phyloP scores from a whole-genome alignment of 495 filamentous ascomycete genomes.

The Clavariopsis aquatica region DNA sequence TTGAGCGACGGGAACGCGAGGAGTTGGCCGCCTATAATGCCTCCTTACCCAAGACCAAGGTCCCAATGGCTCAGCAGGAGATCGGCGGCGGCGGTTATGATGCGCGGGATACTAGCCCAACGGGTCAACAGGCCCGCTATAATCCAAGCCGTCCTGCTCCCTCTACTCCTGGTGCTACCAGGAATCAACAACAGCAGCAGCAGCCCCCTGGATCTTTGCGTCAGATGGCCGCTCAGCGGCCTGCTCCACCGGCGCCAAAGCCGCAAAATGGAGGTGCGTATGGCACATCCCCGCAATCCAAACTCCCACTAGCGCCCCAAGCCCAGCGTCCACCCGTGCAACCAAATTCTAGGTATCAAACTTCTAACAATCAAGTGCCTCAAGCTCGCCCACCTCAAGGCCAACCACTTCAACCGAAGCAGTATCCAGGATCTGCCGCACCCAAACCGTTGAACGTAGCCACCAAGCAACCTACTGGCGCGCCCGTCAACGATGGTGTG shows the following conservation, averaged over 20 bases:
- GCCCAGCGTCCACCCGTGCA: slow-evolving; percentile 30
- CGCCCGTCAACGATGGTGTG: slow-evolving; percentile 61
- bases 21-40: slow-evolving; percentile 85
- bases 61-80: slow-evolving; percentile 83
- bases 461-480: slow-evolving; percentile 66
- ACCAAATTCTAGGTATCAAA: slow-evolving; percentile 32
- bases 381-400: slow-evolving; percentile 32
- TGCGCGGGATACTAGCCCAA: slow-evolving; percentile 45
- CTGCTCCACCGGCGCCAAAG: slow-evolving; percentile 59
- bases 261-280: slow-evolving; percentile 39
- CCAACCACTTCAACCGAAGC: slow-evolving; percentile 27
- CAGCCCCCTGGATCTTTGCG: slow-evolving; percentile 50
- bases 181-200: slow-evolving; percentile 52
- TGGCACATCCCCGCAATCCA: slow-evolving; percentile 28
- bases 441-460: slow-evolving; percentile 91
- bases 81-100: slow-evolving; percentile 57
- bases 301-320: slow-evolving; percentile 42
- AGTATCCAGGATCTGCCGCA: slow-evolving; percentile 43
- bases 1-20: slow-evolving; percentile 62
- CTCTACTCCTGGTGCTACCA: slow-evolving; percentile 55
- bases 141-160: slow-evolving; percentile 76
- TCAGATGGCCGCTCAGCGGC: slow-evolving; percentile 56
- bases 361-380: slow-evolving; percentile 21
- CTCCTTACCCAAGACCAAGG: slow-evolving; percentile 73
- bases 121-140: slow-evolving; percentile 59